Evolutionary conservation across 2,329 filamentous ascomycete genomes (phyloP).

Genomic region (Albifimbria verrucaria): DNA sequence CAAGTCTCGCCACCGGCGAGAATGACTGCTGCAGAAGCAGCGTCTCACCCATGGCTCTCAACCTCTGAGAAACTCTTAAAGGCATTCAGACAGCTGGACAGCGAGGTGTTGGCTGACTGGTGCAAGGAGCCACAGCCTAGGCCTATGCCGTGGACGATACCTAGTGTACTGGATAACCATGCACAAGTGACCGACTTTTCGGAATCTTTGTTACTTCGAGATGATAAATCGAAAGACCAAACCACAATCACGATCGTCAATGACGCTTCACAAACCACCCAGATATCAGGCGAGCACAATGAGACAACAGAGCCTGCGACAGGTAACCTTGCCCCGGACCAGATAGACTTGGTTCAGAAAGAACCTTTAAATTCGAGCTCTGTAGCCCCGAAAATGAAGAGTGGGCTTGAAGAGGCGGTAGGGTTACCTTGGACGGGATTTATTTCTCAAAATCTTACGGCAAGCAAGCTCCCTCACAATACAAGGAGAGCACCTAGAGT

Average conservation of each 20-base stretch:
- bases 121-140: neutral
- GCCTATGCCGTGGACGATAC: neutral
- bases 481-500: conserved; percentile 10
- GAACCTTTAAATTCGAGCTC: too few species aligned
- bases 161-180: neutral
- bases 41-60: neutral
- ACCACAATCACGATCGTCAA: too few species aligned
- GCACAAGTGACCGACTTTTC: too few species aligned
- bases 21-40: conserved; percentile 16
- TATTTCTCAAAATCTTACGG: conserved; percentile 5
- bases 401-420: too few species aligned
- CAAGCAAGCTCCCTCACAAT: conserved; percentile 4
- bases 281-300: too few species aligned
- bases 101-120: neutral
- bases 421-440: conserved; percentile 14
- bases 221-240: too few species aligned
- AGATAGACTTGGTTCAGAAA: too few species aligned
- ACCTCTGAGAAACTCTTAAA: neutral
- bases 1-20: conserved; percentile 21
- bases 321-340: too few species aligned
- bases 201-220: too few species aligned
- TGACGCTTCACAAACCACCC: too few species aligned
- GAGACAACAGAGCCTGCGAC: too few species aligned
- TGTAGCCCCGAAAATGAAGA: neutral
- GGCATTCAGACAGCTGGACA: neutral